Evolutionary conservation across 2,329 filamentous ascomycete species (phyloP), one percentile per base, ranked within the genome.

Genomic region (Lasiodiplodia sp.): DNA sequence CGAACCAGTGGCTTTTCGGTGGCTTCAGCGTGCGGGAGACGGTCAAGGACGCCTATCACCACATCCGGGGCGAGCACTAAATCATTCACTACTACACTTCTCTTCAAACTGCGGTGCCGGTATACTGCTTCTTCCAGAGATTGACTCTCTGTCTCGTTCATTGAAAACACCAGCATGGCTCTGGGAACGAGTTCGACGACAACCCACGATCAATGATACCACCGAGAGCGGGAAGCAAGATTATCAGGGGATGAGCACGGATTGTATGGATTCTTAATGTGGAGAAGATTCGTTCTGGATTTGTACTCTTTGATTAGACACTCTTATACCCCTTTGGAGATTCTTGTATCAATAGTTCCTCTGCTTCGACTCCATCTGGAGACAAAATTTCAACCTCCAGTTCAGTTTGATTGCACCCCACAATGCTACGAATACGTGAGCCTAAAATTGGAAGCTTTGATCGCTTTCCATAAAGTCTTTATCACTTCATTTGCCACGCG

Each of bases 1-100:
- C 78, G 28, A 80, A 80, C 67, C 75, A 76, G 10, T 80, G 79
- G 79, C 72, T 80, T 4, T 80, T 80, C 68, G 75, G 75, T 52
- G 77, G 75, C 51, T 79, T 77, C 69, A 79, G 77, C 18, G 76
- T 79, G 11, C 78, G 76, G n/a, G 78, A 77, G 40, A 74, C 75
- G 11, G 75, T 77, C 23, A 79, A 75, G 64, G 76, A 74, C 23
- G 55, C 67, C 11, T 68, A 68, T 57, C 58, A 68, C 52, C 60
- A 68, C 52, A 51, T 68, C 51, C 66, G 66, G 44, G 65, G 65
- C 55, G 65, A 69, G 16, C 25, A 52, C 47, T 64, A 40, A 40
- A 28, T 25, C 31, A 10, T 34, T 3, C 7, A 34, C 31, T 7
- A 34, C 6, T 21, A 4, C 11, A 18, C 44, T 57, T 60, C 44